These are phyloP conservation scores for Sporothrix variecibatus DNA, from an alignment of 2,329 filamentous ascomycete genomes.

Conservation along the genomic window DNA sequence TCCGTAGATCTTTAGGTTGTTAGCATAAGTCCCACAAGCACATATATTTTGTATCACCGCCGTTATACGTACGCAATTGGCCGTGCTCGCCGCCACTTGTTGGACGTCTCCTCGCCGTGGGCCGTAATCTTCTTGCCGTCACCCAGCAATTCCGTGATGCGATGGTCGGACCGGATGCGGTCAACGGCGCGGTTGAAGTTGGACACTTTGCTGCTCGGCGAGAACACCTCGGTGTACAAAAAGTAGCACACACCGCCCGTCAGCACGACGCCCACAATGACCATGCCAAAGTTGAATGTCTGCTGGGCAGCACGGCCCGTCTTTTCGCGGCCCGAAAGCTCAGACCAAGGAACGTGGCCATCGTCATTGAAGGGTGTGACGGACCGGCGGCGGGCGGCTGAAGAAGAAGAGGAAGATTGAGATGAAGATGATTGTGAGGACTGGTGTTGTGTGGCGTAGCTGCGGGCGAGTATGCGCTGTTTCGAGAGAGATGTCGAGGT, in stretches of 20 bases:
- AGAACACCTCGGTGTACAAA: slow-evolving; percentile 80
- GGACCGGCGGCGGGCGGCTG: slow-evolving; percentile 58
- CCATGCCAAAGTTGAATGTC: slow-evolving; percentile 80
- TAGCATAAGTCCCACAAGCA: neutral
- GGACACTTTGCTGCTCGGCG: slow-evolving; percentile 78
- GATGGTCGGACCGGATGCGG: slow-evolving; percentile 70
- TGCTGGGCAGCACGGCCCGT: slow-evolving; percentile 84
- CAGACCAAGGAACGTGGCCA: slow-evolving; percentile 76
- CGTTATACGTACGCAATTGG: slow-evolving; percentile 56
- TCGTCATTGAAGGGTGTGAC: slow-evolving; percentile 87
- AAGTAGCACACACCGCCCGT: slow-evolving; percentile 79
- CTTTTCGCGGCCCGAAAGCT: slow-evolving; percentile 77
- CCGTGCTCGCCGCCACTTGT: slow-evolving; percentile 73
- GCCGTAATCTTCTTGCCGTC: slow-evolving; percentile 74
- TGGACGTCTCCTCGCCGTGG: slow-evolving; percentile 77
- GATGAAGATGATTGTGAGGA: slow-evolving; percentile 26
- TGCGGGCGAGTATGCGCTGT: slow-evolving; percentile 36
- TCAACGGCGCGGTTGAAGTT: slow-evolving; percentile 87
- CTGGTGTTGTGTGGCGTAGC: slow-evolving; percentile 60
- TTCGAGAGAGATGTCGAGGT: neutral
- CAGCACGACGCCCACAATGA: slow-evolving; percentile 71
- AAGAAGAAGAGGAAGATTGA: neutral
- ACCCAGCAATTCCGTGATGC: slow-evolving; percentile 74
- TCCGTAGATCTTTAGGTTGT: neutral
- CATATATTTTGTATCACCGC: neutral